Base-by-base conservation (phyloP, 805 yeast species). In the Sungouiozyma intestinalis region DNA sequence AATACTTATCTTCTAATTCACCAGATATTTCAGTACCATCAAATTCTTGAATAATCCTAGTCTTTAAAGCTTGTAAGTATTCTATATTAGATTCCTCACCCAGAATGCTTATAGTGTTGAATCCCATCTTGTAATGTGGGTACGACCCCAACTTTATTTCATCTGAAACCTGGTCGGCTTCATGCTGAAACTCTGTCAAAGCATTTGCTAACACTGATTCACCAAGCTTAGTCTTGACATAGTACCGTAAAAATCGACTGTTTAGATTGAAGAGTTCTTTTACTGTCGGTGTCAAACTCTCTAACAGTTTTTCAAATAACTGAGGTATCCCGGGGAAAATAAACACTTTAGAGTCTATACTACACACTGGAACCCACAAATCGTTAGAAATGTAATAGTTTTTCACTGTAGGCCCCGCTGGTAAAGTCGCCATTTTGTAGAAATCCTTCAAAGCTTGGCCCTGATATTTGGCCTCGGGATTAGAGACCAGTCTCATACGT, bases 311-410 rank as follows among this genome's bases (percentile, higher is more conserved):
- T 43, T 71, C 72, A 60, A 84, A 87, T 24, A 86, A 63, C 47
- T 74, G 77, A 0, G 96, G 95, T 8, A 87, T 79, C 0, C 95
- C 95, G 0, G 96, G 95, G 36, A 86, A 67, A 13, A 87, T 73
- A 53, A 75, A 80, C 1, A 85, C 77, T 49, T 77, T 75, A 31
- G 72, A 54, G 38, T 78, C 68, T n/a, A 86, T 65, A 0, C 76
- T 75, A 2, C 85, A 87, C 4, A 85, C 71, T 0, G 95, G 96
- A 2, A 86, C 94, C 95, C 95, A 86, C 13, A 81, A 63, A 13
- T 72, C 68, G 3, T 74, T 77, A 7, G 64, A 49, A 1, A 74
- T 65, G 49, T 67, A 79, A 37, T 68, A 62, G 36, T 68, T 72
- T 39, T 66, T 67, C 4, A 77, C 78, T 14, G 54, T 51, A 3